Conservation (phyloP, 345 rosid genomes). For the Corymbia maculata region DNA sequence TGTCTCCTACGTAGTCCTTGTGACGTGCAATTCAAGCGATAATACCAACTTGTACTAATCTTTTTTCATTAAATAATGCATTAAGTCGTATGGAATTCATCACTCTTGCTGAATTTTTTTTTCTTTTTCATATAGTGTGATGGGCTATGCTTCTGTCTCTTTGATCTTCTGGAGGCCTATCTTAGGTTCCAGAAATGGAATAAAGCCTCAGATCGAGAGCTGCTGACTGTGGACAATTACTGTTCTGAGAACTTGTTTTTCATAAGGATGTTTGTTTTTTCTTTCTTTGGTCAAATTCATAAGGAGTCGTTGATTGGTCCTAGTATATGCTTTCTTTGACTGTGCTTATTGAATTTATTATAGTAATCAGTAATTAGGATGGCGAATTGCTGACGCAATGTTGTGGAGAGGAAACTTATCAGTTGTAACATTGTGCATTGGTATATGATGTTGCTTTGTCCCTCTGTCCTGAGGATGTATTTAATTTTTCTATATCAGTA, state of each 20-base stretch:
- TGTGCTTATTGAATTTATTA: background rate
- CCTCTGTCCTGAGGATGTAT: background rate
- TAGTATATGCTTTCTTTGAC: background rate
- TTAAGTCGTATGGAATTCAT: background rate
- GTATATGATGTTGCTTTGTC: background rate
- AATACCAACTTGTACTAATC: background rate
- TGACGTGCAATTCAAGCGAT: background rate
- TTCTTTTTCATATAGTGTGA: background rate
- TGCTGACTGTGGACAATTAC: background rate
- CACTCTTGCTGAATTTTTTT: background rate
- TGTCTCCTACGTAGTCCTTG: background rate
- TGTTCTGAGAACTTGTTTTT: background rate
- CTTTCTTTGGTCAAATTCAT: background rate
- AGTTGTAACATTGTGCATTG: background rate
- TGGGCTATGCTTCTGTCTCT: background rate
- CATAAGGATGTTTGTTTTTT: background rate
- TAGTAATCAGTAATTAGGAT: background rate
- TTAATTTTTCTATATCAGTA: background rate
- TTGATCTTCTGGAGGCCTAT: background rate
- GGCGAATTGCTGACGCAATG: background rate
- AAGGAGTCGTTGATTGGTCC: background rate
- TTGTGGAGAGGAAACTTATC: background rate
- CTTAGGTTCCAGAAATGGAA: background rate
- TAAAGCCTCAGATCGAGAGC: background rate
- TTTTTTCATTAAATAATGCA: background rate